These are phyloP conservation scores for Debaryomyces coudertii DNA, from an alignment of 1,139 yeast species.

Conservation along the genomic window DNA sequence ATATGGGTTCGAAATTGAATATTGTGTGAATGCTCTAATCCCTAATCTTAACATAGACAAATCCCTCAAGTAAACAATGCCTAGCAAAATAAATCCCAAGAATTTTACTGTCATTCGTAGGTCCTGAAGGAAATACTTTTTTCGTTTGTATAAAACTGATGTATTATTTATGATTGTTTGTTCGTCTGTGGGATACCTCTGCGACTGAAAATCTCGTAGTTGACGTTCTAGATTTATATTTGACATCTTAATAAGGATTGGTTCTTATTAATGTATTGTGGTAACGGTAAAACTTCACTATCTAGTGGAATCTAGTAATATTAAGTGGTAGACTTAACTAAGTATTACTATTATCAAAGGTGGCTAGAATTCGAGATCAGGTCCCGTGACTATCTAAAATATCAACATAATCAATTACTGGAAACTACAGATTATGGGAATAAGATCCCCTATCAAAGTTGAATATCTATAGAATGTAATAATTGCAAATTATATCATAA, in stretches of 20 bases:
- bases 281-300: not conserved
- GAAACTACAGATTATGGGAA: no score
- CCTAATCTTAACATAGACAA: constrained; percentile 33
- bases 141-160: constrained; percentile 41
- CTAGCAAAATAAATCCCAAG: constrained; percentile 35
- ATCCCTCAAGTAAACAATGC: constrained; percentile 40
- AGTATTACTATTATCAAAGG: not conserved
- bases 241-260: not conserved
- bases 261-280: not conserved
- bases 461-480: no score
- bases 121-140: constrained; percentile 41
- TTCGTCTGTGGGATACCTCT: constrained; percentile 40
- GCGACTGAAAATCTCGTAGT: constrained; percentile 34
- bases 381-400: not conserved
- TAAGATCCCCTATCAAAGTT: no score
- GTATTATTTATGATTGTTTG: constrained; percentile 41
- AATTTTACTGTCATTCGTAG: constrained; percentile 33
- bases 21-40: constrained; percentile 33
- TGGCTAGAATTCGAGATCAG: not conserved
- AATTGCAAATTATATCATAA: no score
- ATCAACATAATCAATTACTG: not conserved
- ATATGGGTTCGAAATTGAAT: constrained; percentile 33
- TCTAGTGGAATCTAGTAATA: not conserved
- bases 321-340: not conserved
- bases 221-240: constrained; percentile 22